These are phyloP conservation scores for Cornus controversa DNA, from an alignment of 148 eudicot genomes.

Conservation along the genomic window DNA sequence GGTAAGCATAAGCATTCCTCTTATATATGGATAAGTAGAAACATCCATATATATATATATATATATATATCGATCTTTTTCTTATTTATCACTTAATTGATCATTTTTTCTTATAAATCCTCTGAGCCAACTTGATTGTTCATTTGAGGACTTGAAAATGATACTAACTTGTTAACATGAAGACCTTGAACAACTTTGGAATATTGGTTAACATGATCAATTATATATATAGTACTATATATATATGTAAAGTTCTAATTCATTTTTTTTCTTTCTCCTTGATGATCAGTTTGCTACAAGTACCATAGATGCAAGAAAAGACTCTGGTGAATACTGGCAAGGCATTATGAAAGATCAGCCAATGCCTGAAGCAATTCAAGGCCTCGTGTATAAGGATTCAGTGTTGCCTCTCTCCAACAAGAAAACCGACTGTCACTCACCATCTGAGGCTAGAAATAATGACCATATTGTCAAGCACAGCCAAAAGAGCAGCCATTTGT, in stretches of 20 bases:
- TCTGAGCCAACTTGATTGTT: too few species aligned
- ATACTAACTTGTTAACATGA: neutral
- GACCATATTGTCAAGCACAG: too few species aligned
- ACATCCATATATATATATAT: too few species aligned
- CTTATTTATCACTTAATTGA: too few species aligned
- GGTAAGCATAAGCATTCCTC: neutral
- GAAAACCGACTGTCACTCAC: neutral
- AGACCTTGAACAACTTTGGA: too few species aligned
- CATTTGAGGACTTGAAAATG: neutral
- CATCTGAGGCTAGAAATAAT: too few species aligned
- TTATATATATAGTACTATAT: too few species aligned
- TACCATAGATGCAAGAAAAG: slow-evolving; percentile 22
- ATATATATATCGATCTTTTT: too few species aligned
- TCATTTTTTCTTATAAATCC: too few species aligned
- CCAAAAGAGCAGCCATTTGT: slow-evolving; percentile 6
- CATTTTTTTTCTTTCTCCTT: neutral
- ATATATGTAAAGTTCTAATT: too few species aligned
- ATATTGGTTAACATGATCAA: too few species aligned
- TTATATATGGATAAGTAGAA: neutral
- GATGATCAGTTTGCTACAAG: slow-evolving; percentile 14
- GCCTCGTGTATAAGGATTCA: slow-evolving; percentile 9
- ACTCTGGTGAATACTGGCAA: slow-evolving; percentile 28
- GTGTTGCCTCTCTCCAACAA: neutral
- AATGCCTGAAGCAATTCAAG: slow-evolving; percentile 39
- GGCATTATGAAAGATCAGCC: slow-evolving; percentile 20